Evolutionary conservation across 352 stramenopile genomes (phyloP).

Genomic region (Achlya hypogyna): DNA sequence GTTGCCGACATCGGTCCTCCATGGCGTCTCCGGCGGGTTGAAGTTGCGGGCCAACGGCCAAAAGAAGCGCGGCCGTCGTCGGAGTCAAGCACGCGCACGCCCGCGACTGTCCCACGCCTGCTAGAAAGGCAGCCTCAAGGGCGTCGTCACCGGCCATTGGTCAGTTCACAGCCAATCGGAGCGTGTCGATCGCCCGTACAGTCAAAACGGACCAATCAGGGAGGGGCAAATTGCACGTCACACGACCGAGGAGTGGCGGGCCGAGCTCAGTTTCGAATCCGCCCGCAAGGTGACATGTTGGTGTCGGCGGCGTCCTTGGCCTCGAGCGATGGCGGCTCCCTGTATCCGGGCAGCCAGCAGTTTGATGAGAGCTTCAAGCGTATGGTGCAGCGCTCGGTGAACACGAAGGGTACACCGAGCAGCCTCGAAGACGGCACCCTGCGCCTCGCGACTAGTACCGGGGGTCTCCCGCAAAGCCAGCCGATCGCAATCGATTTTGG

Average conservation of each 20-base stretch:
- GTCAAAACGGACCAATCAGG: not conserved
- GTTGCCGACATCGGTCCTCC: too few relatives aligned
- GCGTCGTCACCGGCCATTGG: not conserved
- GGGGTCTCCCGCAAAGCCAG: not conserved
- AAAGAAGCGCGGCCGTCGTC: not conserved
- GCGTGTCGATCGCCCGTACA: not conserved
- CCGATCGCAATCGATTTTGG: slow-evolving; percentile 15
- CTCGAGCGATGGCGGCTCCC: not conserved
- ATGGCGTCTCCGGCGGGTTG: not conserved
- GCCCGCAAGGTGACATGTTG: too few relatives aligned
- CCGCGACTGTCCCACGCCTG: not conserved
- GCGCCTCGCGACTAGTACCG: not conserved
- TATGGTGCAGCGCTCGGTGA: slow-evolving; percentile 1
- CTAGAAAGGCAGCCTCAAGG: not conserved
- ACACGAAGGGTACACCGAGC: not conserved
- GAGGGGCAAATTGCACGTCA: not conserved
- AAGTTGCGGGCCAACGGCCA: not conserved
- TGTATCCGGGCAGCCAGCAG: not conserved
- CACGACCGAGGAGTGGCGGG: not conserved
- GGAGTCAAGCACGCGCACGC: not conserved
- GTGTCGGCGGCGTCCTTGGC: too few relatives aligned
- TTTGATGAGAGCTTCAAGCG: slow-evolving; percentile 12
- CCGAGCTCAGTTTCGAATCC: not conserved
- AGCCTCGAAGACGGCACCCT: not conserved
- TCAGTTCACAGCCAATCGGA: not conserved